Evolutionary conservation across 495 filamentous ascomycete species (phyloP), one percentile per base, ranked within the genome.

Genomic region (Lasiosphaeriaceae sp.): DNA sequence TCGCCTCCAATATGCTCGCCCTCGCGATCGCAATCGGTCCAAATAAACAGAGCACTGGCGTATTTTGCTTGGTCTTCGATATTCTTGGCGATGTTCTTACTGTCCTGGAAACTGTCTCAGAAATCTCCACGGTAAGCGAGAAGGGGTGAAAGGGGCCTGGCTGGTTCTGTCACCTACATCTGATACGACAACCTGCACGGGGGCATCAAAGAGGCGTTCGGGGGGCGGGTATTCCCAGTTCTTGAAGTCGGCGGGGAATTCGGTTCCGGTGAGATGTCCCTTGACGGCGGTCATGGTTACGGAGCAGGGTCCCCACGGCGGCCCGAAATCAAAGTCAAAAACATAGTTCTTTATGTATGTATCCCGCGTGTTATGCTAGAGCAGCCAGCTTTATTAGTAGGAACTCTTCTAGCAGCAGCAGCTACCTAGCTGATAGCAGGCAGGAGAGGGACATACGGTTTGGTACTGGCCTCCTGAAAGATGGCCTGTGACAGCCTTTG

Each of bases 11-110:
- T 98, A 64, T 97, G 87, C 71, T 98, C 94, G 16, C 94, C 94
- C 78, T 98, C 94, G 49, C 92, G 85, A 78, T 98, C 94, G 73
- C 94, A 97, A 79, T 98, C 94, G 1, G 94, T 98, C 94, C 94
- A 98, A 63, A 98, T 96, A 70, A 91, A 94, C 14, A 98, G 78
- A 19, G 83, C 83, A 61, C 77, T 80, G 52, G 83, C 75, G 62
- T 81, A 78, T 45, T 80, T 81, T 12, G 95, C 94, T 69, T 94
- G 84, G 6, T 76, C 70, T 47, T 85, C 78, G 64, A 98, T 97
- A 65, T 98, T 98, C 5, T 83, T 76, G 9, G 92, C 90, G 54
- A 97, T 88, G 17, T 83, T 74, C 62, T 82, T 83, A 64, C 90
- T 92, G 66, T 93, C 86, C 86, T 95, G 59, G 20, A 65, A 14